Conservation (phyloP, 345 rosid species). For the Turnera subulata region DNA sequence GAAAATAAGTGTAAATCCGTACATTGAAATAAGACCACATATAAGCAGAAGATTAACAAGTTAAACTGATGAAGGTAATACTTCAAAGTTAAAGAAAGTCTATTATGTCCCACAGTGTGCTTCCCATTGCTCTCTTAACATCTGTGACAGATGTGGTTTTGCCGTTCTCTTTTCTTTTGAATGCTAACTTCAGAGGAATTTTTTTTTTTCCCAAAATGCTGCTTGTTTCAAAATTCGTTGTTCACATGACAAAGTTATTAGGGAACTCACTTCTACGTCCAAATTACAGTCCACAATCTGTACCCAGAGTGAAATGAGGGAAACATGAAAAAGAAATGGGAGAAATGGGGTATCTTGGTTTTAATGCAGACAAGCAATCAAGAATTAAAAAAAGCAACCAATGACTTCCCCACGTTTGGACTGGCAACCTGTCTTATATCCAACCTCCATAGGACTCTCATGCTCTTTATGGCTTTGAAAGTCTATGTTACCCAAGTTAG, state of each 20-base stretch:
- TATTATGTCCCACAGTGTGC: background rate
- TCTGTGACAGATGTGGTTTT: background rate
- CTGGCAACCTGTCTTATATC: background rate
- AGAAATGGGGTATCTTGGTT: too few relatives aligned
- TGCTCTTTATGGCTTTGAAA: background rate
- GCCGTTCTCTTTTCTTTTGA: background rate
- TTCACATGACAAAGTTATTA: too few relatives aligned
- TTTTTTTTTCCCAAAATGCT: too few relatives aligned
- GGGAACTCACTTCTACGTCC: too few relatives aligned
- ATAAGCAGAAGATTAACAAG: background rate
- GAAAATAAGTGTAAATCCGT: background rate
- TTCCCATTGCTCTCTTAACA: background rate
- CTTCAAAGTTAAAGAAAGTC: background rate
- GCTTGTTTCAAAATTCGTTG: too few relatives aligned
- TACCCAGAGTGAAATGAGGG: too few relatives aligned
- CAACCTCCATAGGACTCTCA: background rate
- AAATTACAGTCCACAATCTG: too few relatives aligned
- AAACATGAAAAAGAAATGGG: too few relatives aligned
- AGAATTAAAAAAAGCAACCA: too few relatives aligned
- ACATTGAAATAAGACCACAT: background rate
- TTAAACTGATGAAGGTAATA: background rate
- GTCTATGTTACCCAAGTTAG: background rate
- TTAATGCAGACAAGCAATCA: too few relatives aligned
- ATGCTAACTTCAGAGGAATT: background rate
- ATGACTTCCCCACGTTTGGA: background rate